These are phyloP conservation scores for Globisporangium spinosum DNA, from an alignment of 352 stramenopile species.

Conservation along the genomic window DNA sequence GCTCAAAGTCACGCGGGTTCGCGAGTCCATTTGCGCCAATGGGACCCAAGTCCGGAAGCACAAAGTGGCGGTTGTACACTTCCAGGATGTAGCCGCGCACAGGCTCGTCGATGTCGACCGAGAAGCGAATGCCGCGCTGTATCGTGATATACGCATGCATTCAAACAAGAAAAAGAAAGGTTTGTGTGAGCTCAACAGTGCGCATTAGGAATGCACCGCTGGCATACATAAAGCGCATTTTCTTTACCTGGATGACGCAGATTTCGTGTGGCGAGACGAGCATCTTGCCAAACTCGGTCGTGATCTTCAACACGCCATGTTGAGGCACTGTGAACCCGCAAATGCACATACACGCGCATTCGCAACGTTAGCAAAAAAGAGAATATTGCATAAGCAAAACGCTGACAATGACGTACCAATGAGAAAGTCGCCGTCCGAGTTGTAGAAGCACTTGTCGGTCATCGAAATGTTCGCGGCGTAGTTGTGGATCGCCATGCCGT, in stretches of 20 bases:
- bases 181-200: not conserved
- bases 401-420: constrained; percentile 48
- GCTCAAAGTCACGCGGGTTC: constrained; percentile 94
- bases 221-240: not conserved
- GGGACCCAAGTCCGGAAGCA: constrained; percentile 92
- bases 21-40: constrained; percentile 96
- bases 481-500: constrained; percentile 92
- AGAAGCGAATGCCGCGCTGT: constrained; percentile 91
- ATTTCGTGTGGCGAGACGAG: constrained; percentile 88
- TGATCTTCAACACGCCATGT: constrained; percentile 85
- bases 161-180: not conserved
- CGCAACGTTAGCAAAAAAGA: not conserved
- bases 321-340: constrained; percentile 79
- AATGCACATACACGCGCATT: not conserved
- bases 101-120: constrained; percentile 78
- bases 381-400: not conserved
- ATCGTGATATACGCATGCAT: not conserved
- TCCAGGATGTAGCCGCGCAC: constrained; percentile 94
- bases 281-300: constrained; percentile 92
- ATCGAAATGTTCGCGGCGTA: constrained; percentile 92
- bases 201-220: not conserved
- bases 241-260: constrained; percentile 89
- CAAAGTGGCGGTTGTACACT: constrained; percentile 94
- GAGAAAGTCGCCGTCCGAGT: constrained; percentile 96
- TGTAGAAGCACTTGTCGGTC: constrained; percentile 90